Conservation (phyloP, 2,329 filamentous ascomycete genomes). For the Cercospora sp. region DNA sequence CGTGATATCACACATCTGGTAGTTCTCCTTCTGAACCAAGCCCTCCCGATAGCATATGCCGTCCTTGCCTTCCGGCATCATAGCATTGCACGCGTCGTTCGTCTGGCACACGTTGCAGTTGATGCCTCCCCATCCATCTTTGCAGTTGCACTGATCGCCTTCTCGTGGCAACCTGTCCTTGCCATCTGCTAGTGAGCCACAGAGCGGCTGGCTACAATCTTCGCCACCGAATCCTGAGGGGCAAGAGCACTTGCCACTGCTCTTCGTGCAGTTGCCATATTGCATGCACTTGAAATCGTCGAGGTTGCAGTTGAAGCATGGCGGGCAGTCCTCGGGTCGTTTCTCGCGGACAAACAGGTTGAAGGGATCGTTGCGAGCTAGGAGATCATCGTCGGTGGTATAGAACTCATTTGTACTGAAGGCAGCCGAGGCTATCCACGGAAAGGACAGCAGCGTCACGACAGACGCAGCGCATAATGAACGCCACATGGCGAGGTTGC, state of each 20-base stretch:
- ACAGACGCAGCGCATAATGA: slow-evolving; percentile 25
- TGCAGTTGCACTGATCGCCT: slow-evolving; percentile 74
- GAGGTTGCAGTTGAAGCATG: slow-evolving; percentile 97
- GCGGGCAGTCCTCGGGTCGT: slow-evolving; percentile 74
- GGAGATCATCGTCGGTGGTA: slow-evolving; percentile 34
- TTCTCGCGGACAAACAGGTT: slow-evolving; percentile 62
- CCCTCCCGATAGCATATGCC: slow-evolving; percentile 92
- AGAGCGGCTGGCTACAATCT: slow-evolving; percentile 87
- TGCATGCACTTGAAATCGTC: slow-evolving; percentile 90
- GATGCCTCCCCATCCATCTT: slow-evolving; percentile 92
- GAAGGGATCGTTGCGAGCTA: slow-evolving; percentile 27
- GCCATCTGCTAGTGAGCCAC: slow-evolving; percentile 82
- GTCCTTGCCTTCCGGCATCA: slow-evolving; percentile 72
- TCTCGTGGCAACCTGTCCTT: slow-evolving; percentile 73
- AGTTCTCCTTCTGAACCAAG: slow-evolving; percentile 88
- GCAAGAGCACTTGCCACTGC: slow-evolving; percentile 89
- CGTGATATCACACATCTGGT: slow-evolving; percentile 96
- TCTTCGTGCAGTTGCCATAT: slow-evolving; percentile 83
- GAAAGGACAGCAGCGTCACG: slow-evolving; percentile 29
- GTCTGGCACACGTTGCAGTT: slow-evolving; percentile 94
- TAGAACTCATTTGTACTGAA: slow-evolving; percentile 32
- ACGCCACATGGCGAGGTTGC: slow-evolving; percentile 32
- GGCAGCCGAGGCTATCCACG: slow-evolving; percentile 24
- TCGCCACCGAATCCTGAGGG: slow-evolving; percentile 91
- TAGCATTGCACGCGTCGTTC: slow-evolving; percentile 77